Evolutionary conservation across 495 filamentous ascomycete genomes (phyloP), one percentile per base, ranked within the genome.

Genomic region (Xylaria telfairii): DNA sequence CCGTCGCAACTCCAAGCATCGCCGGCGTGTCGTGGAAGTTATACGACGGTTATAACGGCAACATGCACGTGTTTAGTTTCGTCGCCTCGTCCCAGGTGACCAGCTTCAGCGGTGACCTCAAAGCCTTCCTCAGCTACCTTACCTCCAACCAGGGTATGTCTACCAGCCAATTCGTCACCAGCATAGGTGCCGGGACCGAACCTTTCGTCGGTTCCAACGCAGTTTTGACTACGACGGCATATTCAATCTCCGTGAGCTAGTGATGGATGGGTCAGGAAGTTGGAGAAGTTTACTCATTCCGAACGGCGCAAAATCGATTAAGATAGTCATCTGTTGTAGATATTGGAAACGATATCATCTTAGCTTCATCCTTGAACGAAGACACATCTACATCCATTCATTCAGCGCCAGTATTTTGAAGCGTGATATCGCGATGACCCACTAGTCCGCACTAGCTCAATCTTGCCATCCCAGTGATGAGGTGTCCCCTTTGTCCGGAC

Each of bases 41-140:
- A 68, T 90, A 84, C 73, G 76, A 78, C 10, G 89, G 90, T n/a
- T 79, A 74, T 17, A 90, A 90, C 71, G 87, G 86, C 51, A 68
- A 66, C 46, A 90, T 84, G 74, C 83, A 80, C 12, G 88, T 91
- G 21, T 91, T 87, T 81, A 86, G 83, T 77, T 91, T 92, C 66
- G 88, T 90, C 10, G 84, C 88, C n/a, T 71, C 75, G 21, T 82
- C 74, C 32, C 77, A 79, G 44, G 60, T 79, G n/a, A 84, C 78
- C 5, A 81, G 62, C 75, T 92, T 89, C 78, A 84, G 78, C 7
- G 88, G 85, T 17, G 87, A 92, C 73, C 44, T 90, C 71, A 75
- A 81, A 53, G 73, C 81, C 5, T 92, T 92, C 78, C 82, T 89
- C 72, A 84, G 73, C 34, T 91, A 91, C 74, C 79, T 92, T 53